Percentiles rank a stretch among this genome's conserved stretches.
phyloP scores from a whole-genome alignment of 2,329 filamentous ascomycete genomes.

The Colletotrichum sp. region DNA sequence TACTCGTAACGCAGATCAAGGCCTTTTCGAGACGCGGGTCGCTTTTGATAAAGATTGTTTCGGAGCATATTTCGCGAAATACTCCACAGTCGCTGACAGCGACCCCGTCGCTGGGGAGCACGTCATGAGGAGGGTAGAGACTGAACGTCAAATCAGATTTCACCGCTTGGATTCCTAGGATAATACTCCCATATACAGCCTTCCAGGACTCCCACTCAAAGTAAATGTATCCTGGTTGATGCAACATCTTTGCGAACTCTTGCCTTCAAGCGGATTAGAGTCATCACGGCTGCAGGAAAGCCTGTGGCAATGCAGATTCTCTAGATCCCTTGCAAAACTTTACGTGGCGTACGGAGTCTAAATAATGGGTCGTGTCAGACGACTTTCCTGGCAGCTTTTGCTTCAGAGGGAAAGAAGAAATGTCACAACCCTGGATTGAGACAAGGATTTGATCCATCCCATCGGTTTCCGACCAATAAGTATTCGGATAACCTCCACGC shows the following conservation, averaged over 20 bases:
- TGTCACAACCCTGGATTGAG: background rate
- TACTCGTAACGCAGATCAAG: background rate
- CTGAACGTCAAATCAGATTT: background rate
- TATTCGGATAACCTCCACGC: background rate
- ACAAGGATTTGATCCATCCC: background rate
- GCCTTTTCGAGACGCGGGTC: background rate
- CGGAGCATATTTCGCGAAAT: background rate
- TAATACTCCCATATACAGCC: background rate
- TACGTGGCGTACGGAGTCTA: background rate
- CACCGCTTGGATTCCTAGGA: background rate
- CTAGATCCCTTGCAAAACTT: background rate
- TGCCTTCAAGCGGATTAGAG: background rate
- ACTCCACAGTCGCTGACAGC: accelerated
- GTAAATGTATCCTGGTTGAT: background rate
- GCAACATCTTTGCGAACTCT: background rate
- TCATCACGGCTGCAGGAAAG: background rate
- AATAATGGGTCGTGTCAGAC: background rate
- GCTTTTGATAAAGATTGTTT: background rate
- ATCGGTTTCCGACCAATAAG: background rate
- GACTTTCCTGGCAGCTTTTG: background rate
- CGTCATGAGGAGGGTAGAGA: background rate
- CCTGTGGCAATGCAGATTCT: background rate
- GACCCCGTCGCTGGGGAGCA: background rate
- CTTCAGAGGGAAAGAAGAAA: background rate
- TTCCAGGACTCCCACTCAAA: background rate